Conservation (phyloP, 768 basidiomycete species). For the Piloderma croceum region DNA sequence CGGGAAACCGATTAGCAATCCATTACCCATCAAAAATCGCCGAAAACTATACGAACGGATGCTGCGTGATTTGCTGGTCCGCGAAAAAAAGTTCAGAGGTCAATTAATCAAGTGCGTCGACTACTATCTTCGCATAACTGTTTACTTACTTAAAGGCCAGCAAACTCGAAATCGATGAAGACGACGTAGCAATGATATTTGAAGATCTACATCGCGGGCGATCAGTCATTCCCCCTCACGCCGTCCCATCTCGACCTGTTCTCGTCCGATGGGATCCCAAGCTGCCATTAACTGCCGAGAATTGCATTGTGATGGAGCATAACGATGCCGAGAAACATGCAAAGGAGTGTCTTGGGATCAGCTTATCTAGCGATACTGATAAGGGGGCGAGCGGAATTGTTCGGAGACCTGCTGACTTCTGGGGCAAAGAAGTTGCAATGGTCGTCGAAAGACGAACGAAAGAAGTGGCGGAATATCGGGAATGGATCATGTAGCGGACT, state of each 20-base stretch:
- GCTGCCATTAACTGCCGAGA: constrained; percentile 62
- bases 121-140: neutral
- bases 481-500: constrained; percentile 43
- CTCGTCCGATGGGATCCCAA: constrained; percentile 77
- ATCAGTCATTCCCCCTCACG: constrained; percentile 71
- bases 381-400: constrained; percentile 15
- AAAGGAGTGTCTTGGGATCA: constrained; percentile 34
- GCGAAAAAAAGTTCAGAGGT: constrained; percentile 70
- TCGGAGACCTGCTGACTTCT: constrained; percentile 48
- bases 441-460: constrained; percentile 52
- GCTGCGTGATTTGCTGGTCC: constrained; percentile 65
- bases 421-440: constrained; percentile 59
- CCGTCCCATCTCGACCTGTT: constrained; percentile 65
- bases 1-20: constrained; percentile 75
- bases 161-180: constrained; percentile 72
- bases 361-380: constrained; percentile 19
- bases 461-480: constrained; percentile 52
- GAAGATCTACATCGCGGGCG: constrained; percentile 84
- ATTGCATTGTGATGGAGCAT: constrained; percentile 80
- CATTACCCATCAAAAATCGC: constrained; percentile 80
- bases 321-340: constrained; percentile 68
- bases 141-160: constrained; percentile 30
- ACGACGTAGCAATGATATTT: constrained; percentile 78
- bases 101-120: constrained; percentile 36
- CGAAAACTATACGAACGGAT: constrained; percentile 80